These are phyloP conservation scores for Lachnellula hyalina DNA, from an alignment of 2,329 filamentous ascomycete species.

Conservation along the genomic window DNA sequence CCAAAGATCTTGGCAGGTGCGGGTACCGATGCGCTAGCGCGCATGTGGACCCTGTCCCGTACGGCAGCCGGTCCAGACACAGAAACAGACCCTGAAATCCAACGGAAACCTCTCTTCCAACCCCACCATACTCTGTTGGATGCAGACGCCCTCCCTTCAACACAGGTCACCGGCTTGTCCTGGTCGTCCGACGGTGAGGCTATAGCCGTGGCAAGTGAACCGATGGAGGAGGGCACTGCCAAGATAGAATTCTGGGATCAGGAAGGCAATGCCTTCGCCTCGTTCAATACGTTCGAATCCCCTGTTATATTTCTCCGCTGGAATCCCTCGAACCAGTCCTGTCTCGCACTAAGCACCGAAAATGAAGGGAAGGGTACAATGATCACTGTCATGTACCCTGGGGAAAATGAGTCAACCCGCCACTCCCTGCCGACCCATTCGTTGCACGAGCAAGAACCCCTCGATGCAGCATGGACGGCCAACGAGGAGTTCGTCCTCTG, in stretches of 20 bases:
- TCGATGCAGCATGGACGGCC: conserved; percentile 57
- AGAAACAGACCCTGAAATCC: conserved; percentile 29
- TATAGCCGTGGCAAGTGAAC: conserved; percentile 55
- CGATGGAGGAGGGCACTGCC: conserved; percentile 41
- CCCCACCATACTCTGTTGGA: conserved; percentile 44
- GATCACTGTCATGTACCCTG: conserved; percentile 46
- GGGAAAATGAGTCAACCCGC: conserved; percentile 30
- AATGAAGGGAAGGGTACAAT: conserved; percentile 47
- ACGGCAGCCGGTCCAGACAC: conserved; percentile 33
- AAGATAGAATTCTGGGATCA: conserved; percentile 51
- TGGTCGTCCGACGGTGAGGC: conserved; percentile 53
- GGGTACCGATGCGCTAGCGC: conserved; percentile 65
- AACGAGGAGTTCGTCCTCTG: conserved; percentile 54
- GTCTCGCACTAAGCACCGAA: conserved; percentile 53
- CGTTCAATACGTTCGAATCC: conserved; percentile 53
- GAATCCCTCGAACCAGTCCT: conserved; percentile 50
- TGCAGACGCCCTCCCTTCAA: conserved; percentile 45
- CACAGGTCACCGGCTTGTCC: conserved; percentile 53
- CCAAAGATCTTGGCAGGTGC: conserved; percentile 61
- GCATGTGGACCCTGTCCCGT: conserved; percentile 60
- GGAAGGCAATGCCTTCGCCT: conserved; percentile 47
- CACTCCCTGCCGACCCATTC: conserved; percentile 47
- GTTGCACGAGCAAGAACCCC: conserved; percentile 40
- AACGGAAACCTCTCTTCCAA: conserved; percentile 28
- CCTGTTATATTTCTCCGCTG: conserved; percentile 58